Evolutionary conservation across 441 rosid genomes (phyloP).

Genomic region (Gossypium armourianum): DNA sequence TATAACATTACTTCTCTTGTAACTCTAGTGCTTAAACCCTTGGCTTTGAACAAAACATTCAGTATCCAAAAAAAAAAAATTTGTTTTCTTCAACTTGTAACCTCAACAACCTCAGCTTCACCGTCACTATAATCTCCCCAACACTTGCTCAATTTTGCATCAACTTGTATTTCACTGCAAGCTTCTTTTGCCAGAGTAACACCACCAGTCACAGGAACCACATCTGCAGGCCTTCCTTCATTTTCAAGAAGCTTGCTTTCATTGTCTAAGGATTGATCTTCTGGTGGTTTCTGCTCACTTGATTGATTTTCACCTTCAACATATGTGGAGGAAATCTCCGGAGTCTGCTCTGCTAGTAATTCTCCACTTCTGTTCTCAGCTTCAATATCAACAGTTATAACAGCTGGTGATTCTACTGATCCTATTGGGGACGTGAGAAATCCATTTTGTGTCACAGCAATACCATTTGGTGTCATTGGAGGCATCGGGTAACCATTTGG

Average conservation of each 20-base stretch:
- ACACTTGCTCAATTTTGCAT: slow-evolving; percentile 43
- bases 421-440: slow-evolving; percentile 25
- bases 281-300: slow-evolving; percentile 20
- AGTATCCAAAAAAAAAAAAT: slow-evolving; percentile 6
- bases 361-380: slow-evolving; percentile 36
- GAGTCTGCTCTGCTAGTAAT: slow-evolving; percentile 23
- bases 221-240: slow-evolving; percentile 27
- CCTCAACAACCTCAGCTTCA: slow-evolving; percentile 64
- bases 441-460: slow-evolving; percentile 42
- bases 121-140: slow-evolving; percentile 80
- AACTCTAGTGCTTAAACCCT: slow-evolving; percentile 1
- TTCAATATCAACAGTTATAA: slow-evolving; percentile 24
- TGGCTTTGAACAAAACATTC: slow-evolving; percentile 12
- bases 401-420: slow-evolving; percentile 32
- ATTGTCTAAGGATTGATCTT: slow-evolving; percentile 22
- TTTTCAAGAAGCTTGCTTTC: slow-evolving; percentile 24
- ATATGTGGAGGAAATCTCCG: slow-evolving; percentile 31
- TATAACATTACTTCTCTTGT: slow-evolving; percentile 8
- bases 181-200: slow-evolving; percentile 26
- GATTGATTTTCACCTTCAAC: slow-evolving; percentile 29
- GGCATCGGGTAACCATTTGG: slow-evolving; percentile 42
- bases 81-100: slow-evolving; percentile 37
- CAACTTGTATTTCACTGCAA: slow-evolving; percentile 25
- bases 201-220: slow-evolving; percentile 17
- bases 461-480: slow-evolving; percentile 33